Conservation (phyloP, 1,139 yeast species). For the Candida albicans region DNA sequence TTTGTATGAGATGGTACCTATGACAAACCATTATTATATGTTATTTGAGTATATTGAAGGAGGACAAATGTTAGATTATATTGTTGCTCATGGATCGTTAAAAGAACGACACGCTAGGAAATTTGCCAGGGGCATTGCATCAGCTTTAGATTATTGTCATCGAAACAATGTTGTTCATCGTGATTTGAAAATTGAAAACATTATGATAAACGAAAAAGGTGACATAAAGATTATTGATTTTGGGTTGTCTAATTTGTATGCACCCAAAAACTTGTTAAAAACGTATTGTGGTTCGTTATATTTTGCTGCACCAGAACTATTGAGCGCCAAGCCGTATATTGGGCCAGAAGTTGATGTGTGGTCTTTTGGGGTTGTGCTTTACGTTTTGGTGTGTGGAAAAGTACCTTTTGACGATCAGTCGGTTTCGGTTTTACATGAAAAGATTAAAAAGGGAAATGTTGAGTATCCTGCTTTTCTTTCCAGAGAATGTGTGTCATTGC, state of each 20-base stretch:
- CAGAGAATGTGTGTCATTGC: slow-evolving; percentile 76
- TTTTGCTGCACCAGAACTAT: slow-evolving; percentile 96
- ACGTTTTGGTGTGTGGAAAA: slow-evolving; percentile 93
- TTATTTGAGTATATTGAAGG: slow-evolving; percentile 96
- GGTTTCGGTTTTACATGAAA: slow-evolving; percentile 89
- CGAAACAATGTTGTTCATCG: slow-evolving; percentile 93
- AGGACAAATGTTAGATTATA: slow-evolving; percentile 96
- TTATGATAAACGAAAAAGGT: slow-evolving; percentile 90
- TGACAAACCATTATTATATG: slow-evolving; percentile 97
- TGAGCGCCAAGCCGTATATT: slow-evolving; percentile 86
- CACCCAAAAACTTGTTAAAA: slow-evolving; percentile 69
- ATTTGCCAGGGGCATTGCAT: slow-evolving; percentile 94
- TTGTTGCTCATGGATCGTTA: slow-evolving; percentile 92
- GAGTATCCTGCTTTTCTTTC: slow-evolving; percentile 87
- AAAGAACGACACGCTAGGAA: slow-evolving; percentile 93
- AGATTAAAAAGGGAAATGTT: slow-evolving; percentile 88
- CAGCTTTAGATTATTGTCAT: slow-evolving; percentile 92
- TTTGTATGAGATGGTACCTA: slow-evolving; percentile 88
- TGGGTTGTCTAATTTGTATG: slow-evolving; percentile 87
- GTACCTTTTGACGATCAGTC: slow-evolving; percentile 98
- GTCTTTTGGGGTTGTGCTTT: slow-evolving; percentile 96
- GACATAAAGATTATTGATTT: slow-evolving; percentile 95
- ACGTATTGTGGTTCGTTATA: slow-evolving; percentile 97
- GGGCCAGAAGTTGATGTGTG: slow-evolving; percentile 99
- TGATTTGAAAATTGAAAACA: slow-evolving; percentile 94